Evolutionary conservation across 106 monocot species (phyloP), one percentile per base, ranked within the genome.

Genomic region (Dioscorea alata): DNA sequence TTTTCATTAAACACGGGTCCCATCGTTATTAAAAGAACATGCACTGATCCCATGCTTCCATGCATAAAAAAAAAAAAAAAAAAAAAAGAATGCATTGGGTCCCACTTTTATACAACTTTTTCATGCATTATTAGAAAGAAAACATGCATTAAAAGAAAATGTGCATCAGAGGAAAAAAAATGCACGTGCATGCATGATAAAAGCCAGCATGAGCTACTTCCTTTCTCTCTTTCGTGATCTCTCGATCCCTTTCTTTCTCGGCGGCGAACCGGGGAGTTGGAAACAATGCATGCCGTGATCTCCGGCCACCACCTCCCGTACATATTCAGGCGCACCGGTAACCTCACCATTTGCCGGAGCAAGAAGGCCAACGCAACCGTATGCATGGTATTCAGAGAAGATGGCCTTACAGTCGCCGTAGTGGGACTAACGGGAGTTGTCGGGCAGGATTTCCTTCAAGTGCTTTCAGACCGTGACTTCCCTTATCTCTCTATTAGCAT

Each of bases 371-470:
- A 24, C 25, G 19, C 71, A 50, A 6, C 75, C 50, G 60, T 88
- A 33, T 79, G 86, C 50, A 85, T 89, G 86, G 34, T 66, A 63
- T 78, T 84, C n/a, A 64, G 65, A 22, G 86, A 86, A 49, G 83
- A 89, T 62, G 96, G 92, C 0, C 96, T 92, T 51, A 75, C 89
- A 15, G 61, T 99, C 4, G 97, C 97, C 12, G 73, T 99, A 13
- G 92, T 90, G 33, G 92, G 97, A 50, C 83, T 87, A 50, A 99
- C 97, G 16, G 97, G 97, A 48, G 97, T 92, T 53, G 92, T 99
- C 12, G 92, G 97, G 14, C 92, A 93, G 72, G 97, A 99, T 72
- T 99, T 99, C 85, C 90, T 99, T 54, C 19, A 66, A 31, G 97
- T 99, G 2, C 79, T 99, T n/a, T 87, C 89, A 68, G 84, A 89